Evolutionary conservation across 1,284 basidiomycete genomes (phyloP).

Genomic region (Kwoniella shivajii): DNA sequence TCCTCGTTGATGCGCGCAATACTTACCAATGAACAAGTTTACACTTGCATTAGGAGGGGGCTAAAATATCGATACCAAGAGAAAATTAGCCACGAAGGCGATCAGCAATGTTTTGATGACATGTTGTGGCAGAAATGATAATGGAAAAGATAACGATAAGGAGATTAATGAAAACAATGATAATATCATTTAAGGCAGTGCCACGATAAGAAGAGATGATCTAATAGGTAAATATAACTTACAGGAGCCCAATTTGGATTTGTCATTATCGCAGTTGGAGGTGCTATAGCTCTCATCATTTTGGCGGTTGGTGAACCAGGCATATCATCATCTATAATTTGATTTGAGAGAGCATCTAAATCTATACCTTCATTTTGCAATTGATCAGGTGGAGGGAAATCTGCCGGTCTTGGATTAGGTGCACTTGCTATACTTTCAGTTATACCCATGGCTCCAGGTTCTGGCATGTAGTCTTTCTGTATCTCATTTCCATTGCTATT

Average conservation of each 20-base stretch:
- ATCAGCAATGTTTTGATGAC: neutral
- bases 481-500: slow-evolving; percentile 4
- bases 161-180: slow-evolving; percentile 4
- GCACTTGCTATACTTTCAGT: slow-evolving; percentile 46
- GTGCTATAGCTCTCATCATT: slow-evolving; percentile 47
- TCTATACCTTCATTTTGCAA: slow-evolving; percentile 38
- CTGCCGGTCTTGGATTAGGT: slow-evolving; percentile 44
- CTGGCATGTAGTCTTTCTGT: neutral
- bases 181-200: slow-evolving; percentile 22
- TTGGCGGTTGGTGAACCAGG: slow-evolving; percentile 49
- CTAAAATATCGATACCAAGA: too few relatives aligned
- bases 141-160: slow-evolving; percentile 6
- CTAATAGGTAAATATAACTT: slow-evolving; percentile 21
- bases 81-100: slow-evolving; percentile 7
- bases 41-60: slow-evolving; percentile 52
- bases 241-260: slow-evolving; percentile 46
- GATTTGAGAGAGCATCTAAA: slow-evolving; percentile 30
- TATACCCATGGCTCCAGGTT: slow-evolving; percentile 34
- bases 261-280: slow-evolving; percentile 45
- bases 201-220: slow-evolving; percentile 9
- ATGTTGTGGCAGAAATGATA: neutral
- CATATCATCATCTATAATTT: slow-evolving; percentile 30
- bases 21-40: slow-evolving; percentile 51
- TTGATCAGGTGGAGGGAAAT: slow-evolving; percentile 38
- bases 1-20: too few relatives aligned